Base-by-base conservation (phyloP, 2,329 filamentous ascomycete species). In the Berkeleyomyces rouxiae region DNA sequence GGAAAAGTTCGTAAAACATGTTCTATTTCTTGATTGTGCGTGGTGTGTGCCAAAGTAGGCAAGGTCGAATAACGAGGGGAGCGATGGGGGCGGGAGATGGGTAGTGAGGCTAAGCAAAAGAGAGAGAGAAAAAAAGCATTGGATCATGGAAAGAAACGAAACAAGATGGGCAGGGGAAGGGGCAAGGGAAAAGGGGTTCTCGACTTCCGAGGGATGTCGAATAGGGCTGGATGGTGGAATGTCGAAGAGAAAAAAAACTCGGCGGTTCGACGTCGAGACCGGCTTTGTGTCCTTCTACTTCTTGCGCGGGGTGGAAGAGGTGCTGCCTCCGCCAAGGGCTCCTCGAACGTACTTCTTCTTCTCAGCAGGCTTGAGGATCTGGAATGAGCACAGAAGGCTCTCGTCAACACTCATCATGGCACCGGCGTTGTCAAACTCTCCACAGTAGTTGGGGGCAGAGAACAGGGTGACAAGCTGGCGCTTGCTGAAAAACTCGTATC, bases 381-480 rank as follows among this genome's bases (percentile, higher is more conserved):
- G 93, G 86, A 99, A 99, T 67, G 91, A 96, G 81, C 93, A 99
- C 71, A 99, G 81, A 75, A 99, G 78, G 75, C 91, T 96, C 81
- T 97, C 93, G 73, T 97, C 93, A 46, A 99, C 93, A 72, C 91
- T 96, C 93, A 99, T 97, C 92, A 99, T 97, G 67, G 93, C 93
- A 73, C 93, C 93, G 61, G 92, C 92, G 72, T 99, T 99, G 80
- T 99, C 93, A 72, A 99, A 99, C 78, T 99, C 93, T 75, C 92
- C 92, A 71, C 92, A 99, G 80, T 99, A 99, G 79, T 99, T 99
- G 68, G 93, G 93, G 61, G 93, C 93, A 72, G 90, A 96, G 80
- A 99, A 99, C 64, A 99, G 80, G 64, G 93, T 99, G 67, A 99
- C 93, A 67, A 99, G 80, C 75, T 97, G 92, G 69, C 93, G 86